Conservation (phyloP, 306 rosid species). For the Ceratonia siliqua region DNA sequence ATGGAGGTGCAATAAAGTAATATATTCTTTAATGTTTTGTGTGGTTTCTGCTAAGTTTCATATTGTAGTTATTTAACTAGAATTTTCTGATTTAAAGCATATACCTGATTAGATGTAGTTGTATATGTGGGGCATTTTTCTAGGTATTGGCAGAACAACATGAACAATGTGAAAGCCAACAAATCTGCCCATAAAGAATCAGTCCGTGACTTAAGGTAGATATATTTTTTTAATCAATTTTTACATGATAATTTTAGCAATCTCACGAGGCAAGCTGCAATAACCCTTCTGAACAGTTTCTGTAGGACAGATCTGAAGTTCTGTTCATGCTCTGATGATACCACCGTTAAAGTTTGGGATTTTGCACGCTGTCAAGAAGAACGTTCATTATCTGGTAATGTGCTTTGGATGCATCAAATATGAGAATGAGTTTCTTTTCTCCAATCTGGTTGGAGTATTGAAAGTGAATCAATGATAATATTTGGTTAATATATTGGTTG, state of each 20-base stretch:
- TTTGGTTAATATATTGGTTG: slow-evolving; percentile 3
- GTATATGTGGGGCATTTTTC: slow-evolving; percentile 29
- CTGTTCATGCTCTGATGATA: slow-evolving; percentile 97
- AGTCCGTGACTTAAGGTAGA: slow-evolving; percentile 90
- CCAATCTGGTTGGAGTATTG: slow-evolving; percentile 11
- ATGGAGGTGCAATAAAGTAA: slow-evolving; percentile 98
- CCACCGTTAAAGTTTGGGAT: slow-evolving; percentile 97
- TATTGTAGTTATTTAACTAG: slow-evolving; percentile 17
- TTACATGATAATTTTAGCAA: slow-evolving; percentile 2
- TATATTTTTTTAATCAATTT: slow-evolving; percentile 18
- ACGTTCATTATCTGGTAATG: slow-evolving; percentile 94
- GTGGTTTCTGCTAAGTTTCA: slow-evolving; percentile 23
- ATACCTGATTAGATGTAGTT: slow-evolving; percentile 16
- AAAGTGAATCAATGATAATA: background rate
- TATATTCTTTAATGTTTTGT: slow-evolving; percentile 24
- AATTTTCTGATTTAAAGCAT: slow-evolving; percentile 17
- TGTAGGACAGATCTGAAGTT: slow-evolving; percentile 98
- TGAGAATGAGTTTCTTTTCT: slow-evolving; percentile 18
- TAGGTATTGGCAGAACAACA: slow-evolving; percentile 99
- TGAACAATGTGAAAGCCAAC: slow-evolving; percentile 97
- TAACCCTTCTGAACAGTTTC: slow-evolving; percentile 62
- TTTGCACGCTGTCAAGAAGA: slow-evolving; percentile 98
- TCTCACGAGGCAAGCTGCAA: slow-evolving; percentile 34
- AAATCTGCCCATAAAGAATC: slow-evolving; percentile 99
- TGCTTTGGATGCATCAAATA: slow-evolving; percentile 51